Evolutionary conservation across 768 basidiomycete species (phyloP).

Genomic region (Cystobasidium tubakii): DNA sequence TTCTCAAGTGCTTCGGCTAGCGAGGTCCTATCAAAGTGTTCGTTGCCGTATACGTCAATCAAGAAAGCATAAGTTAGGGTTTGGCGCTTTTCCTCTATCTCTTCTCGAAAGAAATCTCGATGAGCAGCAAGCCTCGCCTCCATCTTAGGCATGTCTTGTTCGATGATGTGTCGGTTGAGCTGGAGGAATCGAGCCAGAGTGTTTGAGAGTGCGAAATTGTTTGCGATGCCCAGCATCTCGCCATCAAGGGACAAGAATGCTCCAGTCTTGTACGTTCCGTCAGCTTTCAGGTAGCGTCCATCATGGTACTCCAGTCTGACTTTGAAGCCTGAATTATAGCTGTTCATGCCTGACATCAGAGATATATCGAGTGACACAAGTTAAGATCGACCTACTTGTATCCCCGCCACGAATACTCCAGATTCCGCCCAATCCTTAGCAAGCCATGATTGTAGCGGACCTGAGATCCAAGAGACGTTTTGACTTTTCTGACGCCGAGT

Average conservation of each 20-base stretch:
- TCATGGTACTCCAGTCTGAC: conserved; percentile 57
- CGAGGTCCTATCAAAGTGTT: conserved; percentile 52
- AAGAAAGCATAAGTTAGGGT: conserved; percentile 64
- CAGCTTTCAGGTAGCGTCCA: conserved; percentile 9
- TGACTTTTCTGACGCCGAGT: background rate
- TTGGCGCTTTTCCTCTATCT: conserved; percentile 56
- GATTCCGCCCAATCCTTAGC: conserved; percentile 41
- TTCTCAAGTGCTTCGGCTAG: conserved; percentile 52
- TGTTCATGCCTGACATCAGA: conserved; percentile 7
- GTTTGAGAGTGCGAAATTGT: conserved; percentile 62
- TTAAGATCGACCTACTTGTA: conserved; percentile 19
- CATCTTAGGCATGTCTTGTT: conserved; percentile 45
- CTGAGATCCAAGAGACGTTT: conserved; percentile 54
- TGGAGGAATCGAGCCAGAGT: conserved; percentile 52
- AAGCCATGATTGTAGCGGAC: conserved; percentile 16
- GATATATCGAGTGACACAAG: conserved; percentile 50
- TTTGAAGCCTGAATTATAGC: conserved; percentile 56
- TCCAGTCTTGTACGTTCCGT: conserved; percentile 41
- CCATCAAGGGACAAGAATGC: conserved; percentile 56
- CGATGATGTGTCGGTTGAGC: conserved; percentile 34
- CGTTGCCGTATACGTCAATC: conserved; percentile 58
- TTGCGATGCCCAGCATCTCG: conserved; percentile 60
- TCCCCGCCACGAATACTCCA: conserved; percentile 37
- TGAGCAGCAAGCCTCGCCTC: conserved; percentile 57
- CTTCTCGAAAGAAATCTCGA: conserved; percentile 55